phyloP scores from a whole-genome alignment of 2,329 filamentous ascomycete species.

The Sporothrix phasma region DNA sequence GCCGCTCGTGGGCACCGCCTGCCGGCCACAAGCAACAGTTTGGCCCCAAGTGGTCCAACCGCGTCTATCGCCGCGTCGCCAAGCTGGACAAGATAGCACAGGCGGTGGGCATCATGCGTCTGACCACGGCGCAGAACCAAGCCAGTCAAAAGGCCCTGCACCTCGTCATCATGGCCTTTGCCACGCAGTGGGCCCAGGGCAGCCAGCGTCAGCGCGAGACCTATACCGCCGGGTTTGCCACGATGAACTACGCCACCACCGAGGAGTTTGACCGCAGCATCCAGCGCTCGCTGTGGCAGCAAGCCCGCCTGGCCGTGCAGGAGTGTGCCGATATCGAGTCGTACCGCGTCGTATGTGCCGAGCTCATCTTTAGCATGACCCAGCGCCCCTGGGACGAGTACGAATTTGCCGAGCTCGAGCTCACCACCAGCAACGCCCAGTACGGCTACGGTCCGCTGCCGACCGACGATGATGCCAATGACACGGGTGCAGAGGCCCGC shows the following conservation, averaged over 20 bases:
- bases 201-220: conserved; percentile 23
- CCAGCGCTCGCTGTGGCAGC: conserved; percentile 30
- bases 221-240: conserved; percentile 15
- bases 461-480: background rate
- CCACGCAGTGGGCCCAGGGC: conserved; percentile 40
- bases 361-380: conserved; percentile 30
- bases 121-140: conserved; percentile 34
- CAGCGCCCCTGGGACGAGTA: conserved; percentile 26
- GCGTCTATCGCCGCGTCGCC: conserved; percentile 40
- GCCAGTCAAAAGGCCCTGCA: conserved; percentile 37
- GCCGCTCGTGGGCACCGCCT: conserved; percentile 18
- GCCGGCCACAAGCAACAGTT: conserved; percentile 24
- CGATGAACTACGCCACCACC: conserved; percentile 9
- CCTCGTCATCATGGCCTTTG: conserved; percentile 41
- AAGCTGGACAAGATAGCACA: conserved; percentile 37
- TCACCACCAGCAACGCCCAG: background rate
- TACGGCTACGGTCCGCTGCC: background rate
- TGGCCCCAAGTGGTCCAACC: conserved; percentile 36
- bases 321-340: conserved; percentile 29
- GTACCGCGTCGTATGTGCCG: conserved; percentile 30
- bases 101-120: conserved; percentile 30
- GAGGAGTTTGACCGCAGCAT: conserved; percentile 32
- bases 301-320: conserved; percentile 29
- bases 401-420: conserved; percentile 14
- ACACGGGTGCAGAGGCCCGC: background rate